Evolutionary conservation across 108 stramenopile genomes (phyloP), one percentile per base, ranked within the genome.

Genomic region (Hondaea fermentalgiana): DNA sequence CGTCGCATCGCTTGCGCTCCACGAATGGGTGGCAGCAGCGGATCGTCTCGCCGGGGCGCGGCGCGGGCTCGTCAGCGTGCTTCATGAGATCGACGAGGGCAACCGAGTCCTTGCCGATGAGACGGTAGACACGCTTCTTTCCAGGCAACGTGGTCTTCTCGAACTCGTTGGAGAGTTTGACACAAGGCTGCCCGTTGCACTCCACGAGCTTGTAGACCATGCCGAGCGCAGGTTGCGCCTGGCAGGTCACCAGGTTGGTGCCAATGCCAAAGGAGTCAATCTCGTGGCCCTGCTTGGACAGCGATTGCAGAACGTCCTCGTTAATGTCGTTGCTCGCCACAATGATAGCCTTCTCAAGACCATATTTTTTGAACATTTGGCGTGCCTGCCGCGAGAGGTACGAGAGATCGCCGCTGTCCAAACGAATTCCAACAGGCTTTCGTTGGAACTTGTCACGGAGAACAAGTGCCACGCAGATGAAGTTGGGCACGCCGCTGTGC

Each of bases 181-280:
- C 98, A 8, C 98, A 91, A 10, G 99, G 96, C 76, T 93, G 49
- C 8, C 95, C 97, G 42, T 95, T 89, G 64, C 93, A 91, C 88
- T 92, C 92, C 58, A 92, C 90, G 21, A 91, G 91, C 88, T 87
- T 88, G 71, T 43, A 90, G 49, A 90, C 87, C 87, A 88, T 90
- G 49, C 99, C 99, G 5, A 99, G 93, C n/a, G 99, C 98, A 12
- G 99, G 99, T 89, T 99, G 98, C 17, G 94, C 93, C 93, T 98
- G 98, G 90, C 99, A 99, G 5, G 99, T 99, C 47, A 99, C 99
- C n/a, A 99, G 93, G 92, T 95, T 91, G 8, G 97, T 98, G 5
- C 99, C 99, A 60, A 99, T 98, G n/a, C 98, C 99, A 91, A 95
- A 99, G n/a, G 96, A 89, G 58, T 98, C 97, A 69, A 99, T 96